Percentiles rank a stretch among this genome's conserved stretches.
Evolutionary conservation across 1,284 basidiomycete genomes (phyloP).

Genomic region (Mycosarcoma maydis): DNA sequence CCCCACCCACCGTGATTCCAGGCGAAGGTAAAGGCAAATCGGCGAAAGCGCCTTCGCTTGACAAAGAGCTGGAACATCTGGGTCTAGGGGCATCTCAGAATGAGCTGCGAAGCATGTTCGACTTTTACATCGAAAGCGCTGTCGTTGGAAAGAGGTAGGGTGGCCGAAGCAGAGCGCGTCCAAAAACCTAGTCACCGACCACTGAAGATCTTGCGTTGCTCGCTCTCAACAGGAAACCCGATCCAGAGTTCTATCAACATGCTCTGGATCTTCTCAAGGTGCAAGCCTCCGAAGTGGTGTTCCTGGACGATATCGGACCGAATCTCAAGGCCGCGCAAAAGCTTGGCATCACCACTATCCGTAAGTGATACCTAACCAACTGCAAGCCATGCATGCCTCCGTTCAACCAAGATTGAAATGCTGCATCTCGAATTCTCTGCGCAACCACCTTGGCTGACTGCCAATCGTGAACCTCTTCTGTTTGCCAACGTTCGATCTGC

Average conservation of each 20-base stretch:
- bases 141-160: slow-evolving; percentile 64
- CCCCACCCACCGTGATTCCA: slow-evolving; percentile 48
- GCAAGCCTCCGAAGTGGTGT: slow-evolving; percentile 62
- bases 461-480: neutral
- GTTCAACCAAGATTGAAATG: neutral
- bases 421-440: neutral
- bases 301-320: slow-evolving; percentile 67
- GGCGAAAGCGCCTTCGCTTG: slow-evolving; percentile 32
- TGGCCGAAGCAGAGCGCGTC: neutral
- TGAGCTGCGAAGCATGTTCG: slow-evolving; percentile 60
- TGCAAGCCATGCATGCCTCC: neutral
- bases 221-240: slow-evolving; percentile 64
- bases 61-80: slow-evolving; percentile 56
- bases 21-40: slow-evolving; percentile 5
- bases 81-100: slow-evolving; percentile 40
- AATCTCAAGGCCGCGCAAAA: slow-evolving; percentile 66
- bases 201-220: neutral
- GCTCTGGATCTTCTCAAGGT: slow-evolving; percentile 61
- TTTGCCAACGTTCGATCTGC: too few species aligned
- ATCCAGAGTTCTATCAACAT: slow-evolving; percentile 65
- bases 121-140: slow-evolving; percentile 66
- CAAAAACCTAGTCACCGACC: neutral
- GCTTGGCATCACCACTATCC: slow-evolving; percentile 67
- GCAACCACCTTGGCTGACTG: neutral
- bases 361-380: slow-evolving; percentile 40